These are phyloP conservation scores for Arachnopeziza araneosa DNA, from an alignment of 2,329 filamentous ascomycete species.

Conservation along the genomic window DNA sequence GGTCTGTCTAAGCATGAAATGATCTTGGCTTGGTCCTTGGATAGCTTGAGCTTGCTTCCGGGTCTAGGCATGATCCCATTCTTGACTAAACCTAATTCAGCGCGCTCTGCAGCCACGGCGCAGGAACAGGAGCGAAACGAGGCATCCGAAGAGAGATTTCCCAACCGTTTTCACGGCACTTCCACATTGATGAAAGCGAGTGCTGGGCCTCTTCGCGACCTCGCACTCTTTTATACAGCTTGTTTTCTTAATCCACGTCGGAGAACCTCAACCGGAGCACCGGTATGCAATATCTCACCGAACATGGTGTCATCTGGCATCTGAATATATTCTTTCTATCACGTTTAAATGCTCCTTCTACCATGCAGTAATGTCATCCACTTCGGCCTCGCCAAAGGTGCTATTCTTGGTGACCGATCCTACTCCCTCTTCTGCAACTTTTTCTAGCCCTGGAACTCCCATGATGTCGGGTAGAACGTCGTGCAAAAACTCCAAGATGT, in stretches of 20 bases:
- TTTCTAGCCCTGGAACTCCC: constrained; percentile 48
- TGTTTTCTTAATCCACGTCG: too few species aligned
- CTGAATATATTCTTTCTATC: neutral
- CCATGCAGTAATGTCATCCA: constrained; percentile 95
- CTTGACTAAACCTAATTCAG: neutral
- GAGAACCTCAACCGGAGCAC: neutral
- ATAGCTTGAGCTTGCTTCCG: too few species aligned
- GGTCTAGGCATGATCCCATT: too few species aligned
- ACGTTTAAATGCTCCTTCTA: constrained; percentile 36
- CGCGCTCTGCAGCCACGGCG: neutral
- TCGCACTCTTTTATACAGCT: too few species aligned
- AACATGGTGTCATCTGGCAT: neutral
- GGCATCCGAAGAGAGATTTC: too few species aligned
- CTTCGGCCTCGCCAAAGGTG: constrained; percentile 91
- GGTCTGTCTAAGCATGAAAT: too few species aligned
- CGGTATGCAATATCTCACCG: too few species aligned
- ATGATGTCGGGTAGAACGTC: constrained; percentile 87
- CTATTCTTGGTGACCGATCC: constrained; percentile 74
- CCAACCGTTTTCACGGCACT: too few species aligned
- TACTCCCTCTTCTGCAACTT: constrained; percentile 40
- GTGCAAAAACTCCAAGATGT: constrained; percentile 77
- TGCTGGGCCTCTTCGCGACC: too few species aligned
- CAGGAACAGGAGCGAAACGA: neutral
- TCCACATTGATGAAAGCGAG: too few species aligned
- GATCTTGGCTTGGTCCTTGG: too few species aligned